Evolutionary conservation across 345 rosid genomes (phyloP), one percentile per base, ranked within the genome.

Genomic region (Viola odorata): DNA sequence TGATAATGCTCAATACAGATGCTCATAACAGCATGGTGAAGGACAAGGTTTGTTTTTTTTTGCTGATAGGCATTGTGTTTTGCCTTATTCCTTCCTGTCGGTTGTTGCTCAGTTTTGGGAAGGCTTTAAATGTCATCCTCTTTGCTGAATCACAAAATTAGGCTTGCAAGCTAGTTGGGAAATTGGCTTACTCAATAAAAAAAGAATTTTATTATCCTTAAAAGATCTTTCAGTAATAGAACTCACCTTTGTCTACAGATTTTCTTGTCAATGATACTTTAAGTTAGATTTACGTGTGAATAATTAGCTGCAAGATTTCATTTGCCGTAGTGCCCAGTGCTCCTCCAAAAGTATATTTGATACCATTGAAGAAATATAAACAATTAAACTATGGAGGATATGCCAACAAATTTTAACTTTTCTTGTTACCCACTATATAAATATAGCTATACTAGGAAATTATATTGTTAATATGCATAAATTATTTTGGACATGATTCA

Each of bases 21-120:
- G 98, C 98, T 67, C 98, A 87, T 70, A 89, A 89, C 81, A 82
- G 58, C 77, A 89, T 87, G 96, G 96, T 92, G 71, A 92, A 92
- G 74, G 91, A 92, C 59, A 89, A 92, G 98, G 98, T 92, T 69
- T 78, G 85, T 69, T 60, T 66, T 60, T 66, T 10, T 64, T 16
- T 36, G n/a, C 23, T 65, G 56, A 48, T 65, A 13, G 50, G 5
- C 44, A 47, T 8, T 64, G 42, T 55, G 41, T 45, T 47, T 61
- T 50, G 12, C 37, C 0, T 51, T 41, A 23, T 23, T 23, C 32
- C 13, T 4, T 37, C n/a, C 51, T 14, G 45, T 12, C 36, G 48
- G 23, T 38, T 61, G 36, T 45, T 47, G 32, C 57, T 45, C 32
- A 12, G n/a, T 49, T 38, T 12, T 9, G 4, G 45, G 6, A 51